These are phyloP conservation scores for Chlorella sp. DNA, from an alignment of 139 green algal species.

Conservation along the genomic window DNA sequence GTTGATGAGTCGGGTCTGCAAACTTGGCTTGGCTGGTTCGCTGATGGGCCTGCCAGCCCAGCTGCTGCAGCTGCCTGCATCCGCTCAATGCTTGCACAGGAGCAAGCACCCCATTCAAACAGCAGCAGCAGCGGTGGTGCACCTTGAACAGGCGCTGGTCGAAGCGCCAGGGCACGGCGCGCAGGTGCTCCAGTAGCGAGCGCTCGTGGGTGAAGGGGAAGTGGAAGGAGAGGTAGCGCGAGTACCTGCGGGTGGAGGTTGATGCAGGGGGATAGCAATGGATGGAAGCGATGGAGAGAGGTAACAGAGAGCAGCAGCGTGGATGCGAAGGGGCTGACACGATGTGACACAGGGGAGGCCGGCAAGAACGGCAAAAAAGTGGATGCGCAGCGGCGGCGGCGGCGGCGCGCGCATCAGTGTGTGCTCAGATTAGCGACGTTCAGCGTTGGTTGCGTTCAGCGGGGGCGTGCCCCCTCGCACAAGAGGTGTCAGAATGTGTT, in stretches of 20 bases:
- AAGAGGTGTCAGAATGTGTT: conserved; percentile 38
- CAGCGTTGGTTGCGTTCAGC: conserved; percentile 36
- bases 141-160: conserved; percentile 89
- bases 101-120: no score
- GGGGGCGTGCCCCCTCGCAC: conserved; percentile 34
- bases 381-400: background rate
- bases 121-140: no score
- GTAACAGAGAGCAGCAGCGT: no score
- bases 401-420: background rate
- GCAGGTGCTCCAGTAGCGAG: conserved; percentile 90
- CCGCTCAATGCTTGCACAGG: no score
- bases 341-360: no score
- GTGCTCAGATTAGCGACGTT: background rate
- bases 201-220: conserved; percentile 96
- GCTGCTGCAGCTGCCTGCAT: no score
- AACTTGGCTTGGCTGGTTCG: no score
- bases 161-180: conserved; percentile 84
- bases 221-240: conserved; percentile 94
- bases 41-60: no score
- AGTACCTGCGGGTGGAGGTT: conserved; percentile 57
- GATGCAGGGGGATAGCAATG: no score
- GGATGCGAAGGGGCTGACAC: no score
- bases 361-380: background rate
- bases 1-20: no score
- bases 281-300: background rate